Percentiles rank a stretch among this genome's conserved stretches.
phyloP scores from a whole-genome alignment of 805 yeast species.

The Isabelozyma gotoi region DNA sequence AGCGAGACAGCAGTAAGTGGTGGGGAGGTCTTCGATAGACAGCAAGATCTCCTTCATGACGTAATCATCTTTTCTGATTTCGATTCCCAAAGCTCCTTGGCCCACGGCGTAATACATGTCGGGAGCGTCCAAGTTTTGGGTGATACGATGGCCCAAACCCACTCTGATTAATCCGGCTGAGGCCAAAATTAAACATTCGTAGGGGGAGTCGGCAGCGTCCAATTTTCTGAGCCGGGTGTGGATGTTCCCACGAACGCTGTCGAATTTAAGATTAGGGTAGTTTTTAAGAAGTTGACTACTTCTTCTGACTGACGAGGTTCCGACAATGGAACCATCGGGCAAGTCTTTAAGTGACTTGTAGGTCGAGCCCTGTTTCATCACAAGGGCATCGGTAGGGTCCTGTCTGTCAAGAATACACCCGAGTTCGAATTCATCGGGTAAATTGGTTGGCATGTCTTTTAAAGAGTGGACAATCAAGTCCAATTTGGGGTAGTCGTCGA shows the following conservation, averaged over 20 bases:
- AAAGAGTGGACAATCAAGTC: constrained; percentile 92
- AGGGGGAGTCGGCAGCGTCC: constrained; percentile 67
- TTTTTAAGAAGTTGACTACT: constrained; percentile 83
- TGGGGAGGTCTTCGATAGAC: constrained; percentile 61
- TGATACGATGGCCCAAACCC: constrained; percentile 72
- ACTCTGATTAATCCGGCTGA: constrained; percentile 86
- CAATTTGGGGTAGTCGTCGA: constrained; percentile 63
- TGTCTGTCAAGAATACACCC: constrained; percentile 86
- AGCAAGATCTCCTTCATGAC: constrained; percentile 58
- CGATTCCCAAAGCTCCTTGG: constrained; percentile 97
- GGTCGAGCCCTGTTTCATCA: constrained; percentile 65
- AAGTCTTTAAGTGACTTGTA: constrained; percentile 68
- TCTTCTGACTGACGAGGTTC: constrained; percentile 92
- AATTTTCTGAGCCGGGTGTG: constrained; percentile 80
- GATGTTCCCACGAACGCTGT: constrained; percentile 77
- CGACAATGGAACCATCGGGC: constrained; percentile 84
- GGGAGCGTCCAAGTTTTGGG: constrained; percentile 65
- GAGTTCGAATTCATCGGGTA: constrained; percentile 86
- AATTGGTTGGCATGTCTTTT: constrained; percentile 87
- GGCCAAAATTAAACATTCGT: constrained; percentile 79
- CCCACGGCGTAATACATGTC: constrained; percentile 96
- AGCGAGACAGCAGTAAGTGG: constrained; percentile 78
- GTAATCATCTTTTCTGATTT: constrained; percentile 71
- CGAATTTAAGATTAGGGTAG: constrained; percentile 75
- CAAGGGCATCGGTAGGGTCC: constrained; percentile 91